A percentile compares a stretch with the other conserved stretches of the same genome.
These are phyloP conservation scores for Exophiala sp. DNA, from an alignment of 2,329 filamentous ascomycete species.

Conservation along the genomic window DNA sequence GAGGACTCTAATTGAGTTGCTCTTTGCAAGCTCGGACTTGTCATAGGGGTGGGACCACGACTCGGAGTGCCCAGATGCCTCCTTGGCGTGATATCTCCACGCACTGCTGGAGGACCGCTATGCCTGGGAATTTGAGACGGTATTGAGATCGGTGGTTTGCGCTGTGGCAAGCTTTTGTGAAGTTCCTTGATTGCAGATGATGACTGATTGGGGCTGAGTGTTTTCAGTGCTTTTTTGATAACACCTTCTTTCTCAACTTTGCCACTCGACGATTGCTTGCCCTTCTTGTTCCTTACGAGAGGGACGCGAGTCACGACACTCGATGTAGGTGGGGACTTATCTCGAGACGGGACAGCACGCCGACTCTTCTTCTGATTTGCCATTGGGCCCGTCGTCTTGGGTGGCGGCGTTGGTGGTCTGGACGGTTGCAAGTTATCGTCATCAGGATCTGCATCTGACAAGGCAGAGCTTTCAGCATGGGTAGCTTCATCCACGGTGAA, in stretches of 20 bases:
- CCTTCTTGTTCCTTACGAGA: constrained; percentile 15
- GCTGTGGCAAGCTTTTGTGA: constrained; percentile 9
- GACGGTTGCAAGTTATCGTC: constrained; percentile 8
- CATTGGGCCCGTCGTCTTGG: constrained; percentile 13
- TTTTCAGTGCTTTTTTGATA: constrained; percentile 28
- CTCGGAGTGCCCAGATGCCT: constrained; percentile 14
- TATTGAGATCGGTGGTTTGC: constrained; percentile 4
- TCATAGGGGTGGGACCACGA: constrained; percentile 20
- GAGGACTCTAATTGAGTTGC: constrained; percentile 13
- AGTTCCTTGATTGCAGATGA: constrained; percentile 23
- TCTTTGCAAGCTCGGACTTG: constrained; percentile 21
- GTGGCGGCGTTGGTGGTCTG: constrained; percentile 7
- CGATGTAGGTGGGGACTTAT: constrained; percentile 9
- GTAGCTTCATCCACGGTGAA: constrained; percentile 22
- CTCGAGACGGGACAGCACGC: constrained; percentile 17
- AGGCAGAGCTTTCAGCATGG: constrained; percentile 8
- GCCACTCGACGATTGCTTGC: constrained; percentile 8
- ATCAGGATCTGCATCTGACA: constrained; percentile 9
- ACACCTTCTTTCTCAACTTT: constrained; percentile 24
- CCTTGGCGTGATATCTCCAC: constrained; percentile 15
- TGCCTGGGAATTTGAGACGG: constrained; percentile 7
- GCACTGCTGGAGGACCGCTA: constrained; percentile 11
- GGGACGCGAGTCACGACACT: constrained; percentile 17
- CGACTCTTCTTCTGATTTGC: constrained; percentile 30
- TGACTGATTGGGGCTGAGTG: constrained; percentile 26